Evolutionary conservation across 2,329 filamentous ascomycete species (phyloP).

Genomic region (Aspergillus tubingensis): DNA sequence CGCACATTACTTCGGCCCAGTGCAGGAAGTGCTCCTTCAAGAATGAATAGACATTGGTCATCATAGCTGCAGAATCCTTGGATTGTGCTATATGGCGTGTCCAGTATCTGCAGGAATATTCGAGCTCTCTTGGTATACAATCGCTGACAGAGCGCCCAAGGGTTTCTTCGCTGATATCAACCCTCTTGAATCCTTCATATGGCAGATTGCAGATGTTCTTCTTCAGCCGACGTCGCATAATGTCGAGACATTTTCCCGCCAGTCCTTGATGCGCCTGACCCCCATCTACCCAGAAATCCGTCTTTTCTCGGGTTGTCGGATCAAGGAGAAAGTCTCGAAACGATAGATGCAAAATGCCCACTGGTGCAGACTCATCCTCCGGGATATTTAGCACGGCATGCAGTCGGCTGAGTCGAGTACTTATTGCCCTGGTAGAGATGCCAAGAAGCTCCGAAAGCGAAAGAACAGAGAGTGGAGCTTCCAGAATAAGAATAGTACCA

Average conservation of each 20-base stretch:
- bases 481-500: constrained; percentile 5
- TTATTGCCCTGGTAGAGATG: not conserved
- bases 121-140: constrained; percentile 21
- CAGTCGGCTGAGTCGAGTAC: not conserved
- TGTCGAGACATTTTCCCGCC: constrained; percentile 7
- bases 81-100: constrained; percentile 23
- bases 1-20: not conserved
- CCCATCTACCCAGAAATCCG: constrained; percentile 24
- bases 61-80: not conserved
- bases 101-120: constrained; percentile 33
- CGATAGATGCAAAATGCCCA: constrained; percentile 4
- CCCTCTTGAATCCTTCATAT: constrained; percentile 4
- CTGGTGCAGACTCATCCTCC: not conserved
- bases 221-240: constrained; percentile 10
- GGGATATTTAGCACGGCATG: constrained; percentile 9
- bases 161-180: constrained; percentile 12
- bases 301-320: not conserved
- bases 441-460: constrained; percentile 2
- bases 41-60: not conserved
- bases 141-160: constrained; percentile 12
- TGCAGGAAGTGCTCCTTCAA: not conserved
- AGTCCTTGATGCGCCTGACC: constrained; percentile 13
- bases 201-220: constrained; percentile 19
- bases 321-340: constrained; percentile 11
- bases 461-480: constrained; percentile 3